phyloP scores from a whole-genome alignment of 768 basidiomycete species.

The Mycena maculata region DNA sequence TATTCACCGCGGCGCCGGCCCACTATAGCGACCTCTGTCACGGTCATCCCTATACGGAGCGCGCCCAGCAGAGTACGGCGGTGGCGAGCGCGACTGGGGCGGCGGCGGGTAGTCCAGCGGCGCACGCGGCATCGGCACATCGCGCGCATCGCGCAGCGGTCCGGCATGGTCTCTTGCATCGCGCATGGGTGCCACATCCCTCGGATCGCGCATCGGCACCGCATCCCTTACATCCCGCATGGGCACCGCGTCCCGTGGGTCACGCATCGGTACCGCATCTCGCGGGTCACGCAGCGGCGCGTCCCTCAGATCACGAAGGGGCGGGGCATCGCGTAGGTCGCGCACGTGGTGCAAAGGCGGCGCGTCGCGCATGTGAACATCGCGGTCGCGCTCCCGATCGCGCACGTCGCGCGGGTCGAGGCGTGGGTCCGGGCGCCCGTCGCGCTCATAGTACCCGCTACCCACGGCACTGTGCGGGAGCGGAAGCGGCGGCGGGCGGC shows the following conservation, averaged over 20 bases:
- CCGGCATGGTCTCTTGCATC: conserved; percentile 20
- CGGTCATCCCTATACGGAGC: conserved; percentile 27
- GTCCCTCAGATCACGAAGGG: conserved; percentile 16
- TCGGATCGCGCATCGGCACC: conserved; percentile 22
- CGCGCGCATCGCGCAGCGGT: conserved; percentile 25
- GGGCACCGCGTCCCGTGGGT: conserved; percentile 13
- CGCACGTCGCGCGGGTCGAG: conserved; percentile 27
- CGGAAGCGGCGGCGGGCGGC: conserved; percentile 23
- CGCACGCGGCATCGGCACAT: conserved; percentile 19
- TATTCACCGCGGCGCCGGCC: conserved; percentile 21
- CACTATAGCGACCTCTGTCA: conserved; percentile 19
- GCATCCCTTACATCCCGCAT: conserved; percentile 24
- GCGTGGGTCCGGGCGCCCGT: neutral
- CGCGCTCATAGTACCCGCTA: conserved; percentile 28
- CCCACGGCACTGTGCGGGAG: neutral
- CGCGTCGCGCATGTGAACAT: conserved; percentile 8
- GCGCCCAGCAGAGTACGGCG: conserved; percentile 23
- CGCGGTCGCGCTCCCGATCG: neutral
- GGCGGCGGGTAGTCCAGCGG: conserved; percentile 29
- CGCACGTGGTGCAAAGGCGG: conserved; percentile 1
- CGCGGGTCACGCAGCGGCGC: conserved; percentile 16
- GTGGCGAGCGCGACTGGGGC: conserved; percentile 23
- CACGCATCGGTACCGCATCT: conserved; percentile 14
- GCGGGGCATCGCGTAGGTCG: conserved; percentile 15
- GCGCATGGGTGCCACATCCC: conserved; percentile 20